These are phyloP conservation scores for Picea glauca DNA, from an alignment of 75 land plant genomes.

Conservation along the genomic window DNA sequence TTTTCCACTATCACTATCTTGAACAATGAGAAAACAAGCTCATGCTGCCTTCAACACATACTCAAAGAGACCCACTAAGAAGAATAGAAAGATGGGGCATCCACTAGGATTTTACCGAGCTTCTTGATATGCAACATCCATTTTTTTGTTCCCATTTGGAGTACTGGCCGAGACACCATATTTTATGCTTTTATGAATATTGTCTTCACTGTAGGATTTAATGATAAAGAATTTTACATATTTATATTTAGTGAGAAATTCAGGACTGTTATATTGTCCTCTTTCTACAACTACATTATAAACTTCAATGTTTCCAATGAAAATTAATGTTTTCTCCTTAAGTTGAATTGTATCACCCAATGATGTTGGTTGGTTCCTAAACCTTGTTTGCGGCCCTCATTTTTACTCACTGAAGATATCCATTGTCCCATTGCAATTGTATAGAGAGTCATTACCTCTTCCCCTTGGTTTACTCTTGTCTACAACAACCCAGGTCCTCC, in stretches of 20 bases:
- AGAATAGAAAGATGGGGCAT: slow-evolving; percentile 37
- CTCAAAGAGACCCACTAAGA: slow-evolving; percentile 4
- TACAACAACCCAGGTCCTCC: slow-evolving; percentile 35
- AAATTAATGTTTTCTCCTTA: background rate
- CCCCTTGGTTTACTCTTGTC: slow-evolving; percentile 55
- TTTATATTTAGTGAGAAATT: slow-evolving; percentile 29
- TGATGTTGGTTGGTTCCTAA: background rate
- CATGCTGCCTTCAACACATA: too few species aligned
- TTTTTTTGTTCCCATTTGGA: slow-evolving; percentile 41
- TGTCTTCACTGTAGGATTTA: slow-evolving; percentile 42
- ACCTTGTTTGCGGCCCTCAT: slow-evolving; percentile 65
- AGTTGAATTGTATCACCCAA: background rate
- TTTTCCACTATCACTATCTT: background rate
- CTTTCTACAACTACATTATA: slow-evolving; percentile 12
- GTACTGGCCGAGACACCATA: slow-evolving; percentile 43
- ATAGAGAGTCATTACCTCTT: slow-evolving; percentile 46
- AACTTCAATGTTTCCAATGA: slow-evolving; percentile 7
- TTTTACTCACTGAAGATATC: slow-evolving; percentile 74
- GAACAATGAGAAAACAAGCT: too few species aligned
- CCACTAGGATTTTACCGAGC: slow-evolving; percentile 13
- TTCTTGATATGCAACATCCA: slow-evolving; percentile 23
- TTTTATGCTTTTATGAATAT: slow-evolving; percentile 47
- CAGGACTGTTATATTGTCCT: slow-evolving; percentile 40
- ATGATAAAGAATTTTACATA: slow-evolving; percentile 36
- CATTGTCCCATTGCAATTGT: slow-evolving; percentile 43